These are phyloP conservation scores for Fusarium domesticum DNA, from an alignment of 2,329 filamentous ascomycete genomes.

Conservation along the genomic window DNA sequence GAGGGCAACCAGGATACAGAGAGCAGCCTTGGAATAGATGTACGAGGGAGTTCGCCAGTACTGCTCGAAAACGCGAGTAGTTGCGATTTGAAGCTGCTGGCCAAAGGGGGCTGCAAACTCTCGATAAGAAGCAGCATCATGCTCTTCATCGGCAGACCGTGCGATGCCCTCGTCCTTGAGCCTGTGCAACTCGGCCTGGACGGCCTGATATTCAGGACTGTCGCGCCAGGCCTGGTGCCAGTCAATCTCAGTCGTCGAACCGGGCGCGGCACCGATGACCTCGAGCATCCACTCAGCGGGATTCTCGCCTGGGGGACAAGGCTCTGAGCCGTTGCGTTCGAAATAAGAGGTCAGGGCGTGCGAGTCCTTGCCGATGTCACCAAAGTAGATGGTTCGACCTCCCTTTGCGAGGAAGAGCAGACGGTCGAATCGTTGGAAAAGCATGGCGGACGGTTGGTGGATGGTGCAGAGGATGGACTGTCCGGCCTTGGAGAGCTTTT, in stretches of 20 bases:
- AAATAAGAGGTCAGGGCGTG: conserved; percentile 22
- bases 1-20: conserved; percentile 64
- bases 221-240: conserved; percentile 30
- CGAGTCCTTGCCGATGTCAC: conserved; percentile 27
- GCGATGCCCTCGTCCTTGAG: conserved; percentile 51
- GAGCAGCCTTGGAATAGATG: conserved; percentile 75
- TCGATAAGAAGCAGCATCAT: conserved; percentile 49
- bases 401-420: conserved; percentile 46
- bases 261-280: conserved; percentile 26
- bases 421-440: conserved; percentile 50
- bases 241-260: conserved; percentile 21
- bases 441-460: conserved; percentile 45
- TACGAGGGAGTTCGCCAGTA: conserved; percentile 90
- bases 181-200: conserved; percentile 52
- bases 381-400: conserved; percentile 27
- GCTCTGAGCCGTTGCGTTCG: conserved; percentile 16
- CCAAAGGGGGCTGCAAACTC: conserved; percentile 79
- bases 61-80: conserved; percentile 76
- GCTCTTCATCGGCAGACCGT: conserved; percentile 20
- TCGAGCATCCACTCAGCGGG: conserved; percentile 30
- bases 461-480: conserved; percentile 53
- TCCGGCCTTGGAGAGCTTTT: conserved; percentile 56
- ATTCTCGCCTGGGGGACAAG: conserved; percentile 23
- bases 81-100: conserved; percentile 64
- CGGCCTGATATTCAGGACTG: conserved; percentile 46